phyloP scores from a whole-genome alignment of 352 stramenopile genomes.

The Saprolegnia diclina region DNA sequence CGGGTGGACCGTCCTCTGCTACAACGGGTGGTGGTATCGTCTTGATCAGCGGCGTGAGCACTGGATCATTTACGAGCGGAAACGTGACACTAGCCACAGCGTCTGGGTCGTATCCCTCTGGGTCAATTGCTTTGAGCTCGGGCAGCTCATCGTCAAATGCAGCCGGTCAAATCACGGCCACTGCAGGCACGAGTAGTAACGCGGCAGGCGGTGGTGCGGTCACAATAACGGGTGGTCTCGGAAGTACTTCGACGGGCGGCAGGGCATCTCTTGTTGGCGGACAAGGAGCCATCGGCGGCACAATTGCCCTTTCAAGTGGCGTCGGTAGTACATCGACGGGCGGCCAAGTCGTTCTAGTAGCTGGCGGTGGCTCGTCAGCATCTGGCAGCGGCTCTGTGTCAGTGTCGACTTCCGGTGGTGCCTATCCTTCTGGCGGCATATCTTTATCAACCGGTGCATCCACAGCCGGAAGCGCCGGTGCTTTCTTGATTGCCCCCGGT shows the following conservation, averaged over 20 bases:
- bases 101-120: slow-evolving; percentile 12
- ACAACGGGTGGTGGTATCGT: slow-evolving; percentile 7
- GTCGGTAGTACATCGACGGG: slow-evolving; percentile 18
- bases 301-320: slow-evolving; percentile 29
- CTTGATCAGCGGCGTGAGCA: not conserved
- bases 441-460: slow-evolving; percentile 15
- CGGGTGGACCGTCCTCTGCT: slow-evolving; percentile 11
- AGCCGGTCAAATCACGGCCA: slow-evolving; percentile 6
- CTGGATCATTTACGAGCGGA: slow-evolving; percentile 4
- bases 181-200: slow-evolving; percentile 5
- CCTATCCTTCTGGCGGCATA: slow-evolving; percentile 12
- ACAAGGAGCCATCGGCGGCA: slow-evolving; percentile 29
- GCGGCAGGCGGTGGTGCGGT: slow-evolving; percentile 2
- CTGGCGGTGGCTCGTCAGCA: not conserved
- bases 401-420: slow-evolving; percentile 16
- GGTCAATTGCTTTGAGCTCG: slow-evolving; percentile 11
- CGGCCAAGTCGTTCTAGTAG: slow-evolving; percentile 16
- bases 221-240: slow-evolving; percentile 39
- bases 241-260: slow-evolving; percentile 33
- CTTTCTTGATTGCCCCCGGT: slow-evolving; percentile 9
- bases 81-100: slow-evolving; percentile 15
- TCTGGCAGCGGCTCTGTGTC: slow-evolving; percentile 16
- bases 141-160: slow-evolving; percentile 3
- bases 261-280: slow-evolving; percentile 20
- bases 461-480: slow-evolving; percentile 14